phyloP scores from a whole-genome alignment of 1,284 basidiomycete species.

The Phlebopus sp. region DNA sequence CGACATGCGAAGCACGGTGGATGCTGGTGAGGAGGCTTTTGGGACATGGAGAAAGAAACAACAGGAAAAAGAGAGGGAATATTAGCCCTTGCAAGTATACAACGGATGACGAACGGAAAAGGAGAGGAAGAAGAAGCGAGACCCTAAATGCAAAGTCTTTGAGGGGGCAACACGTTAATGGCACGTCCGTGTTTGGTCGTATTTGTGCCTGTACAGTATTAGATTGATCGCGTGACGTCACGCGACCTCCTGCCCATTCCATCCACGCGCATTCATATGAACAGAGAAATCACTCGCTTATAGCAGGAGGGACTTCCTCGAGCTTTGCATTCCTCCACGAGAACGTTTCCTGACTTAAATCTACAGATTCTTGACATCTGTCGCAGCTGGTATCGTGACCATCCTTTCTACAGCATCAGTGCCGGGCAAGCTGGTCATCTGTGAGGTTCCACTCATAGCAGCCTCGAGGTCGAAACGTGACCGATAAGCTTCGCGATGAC shows the following conservation, averaged over 20 bases:
- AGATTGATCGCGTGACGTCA: slow-evolving; percentile 25
- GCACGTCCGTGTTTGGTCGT: slow-evolving; percentile 8
- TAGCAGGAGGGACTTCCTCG: not conserved
- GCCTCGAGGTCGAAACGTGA: too few species aligned
- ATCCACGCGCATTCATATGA: not conserved
- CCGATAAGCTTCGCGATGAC: too few species aligned
- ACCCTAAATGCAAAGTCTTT: not conserved
- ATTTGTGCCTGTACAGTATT: slow-evolving; percentile 4
- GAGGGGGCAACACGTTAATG: not conserved
- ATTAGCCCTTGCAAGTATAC: slow-evolving; percentile 12
- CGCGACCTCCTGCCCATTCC: not conserved
- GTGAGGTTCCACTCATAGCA: too few species aligned
- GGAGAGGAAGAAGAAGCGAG: not conserved
- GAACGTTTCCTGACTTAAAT: too few species aligned
- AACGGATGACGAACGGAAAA: slow-evolving; percentile 3
- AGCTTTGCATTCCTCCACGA: too few species aligned
- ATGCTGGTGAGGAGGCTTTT: slow-evolving; percentile 13
- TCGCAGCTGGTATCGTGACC: too few species aligned
- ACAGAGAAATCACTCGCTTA: not conserved
- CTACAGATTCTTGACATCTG: too few species aligned
- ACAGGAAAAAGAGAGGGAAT: not conserved
- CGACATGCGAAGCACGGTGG: slow-evolving; percentile 28
- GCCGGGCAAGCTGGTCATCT: too few species aligned
- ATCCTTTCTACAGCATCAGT: too few species aligned
- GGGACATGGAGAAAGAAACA: slow-evolving; percentile 17